phyloP scores from a whole-genome alignment of 768 basidiomycete genomes.

The Boletus edulis region DNA sequence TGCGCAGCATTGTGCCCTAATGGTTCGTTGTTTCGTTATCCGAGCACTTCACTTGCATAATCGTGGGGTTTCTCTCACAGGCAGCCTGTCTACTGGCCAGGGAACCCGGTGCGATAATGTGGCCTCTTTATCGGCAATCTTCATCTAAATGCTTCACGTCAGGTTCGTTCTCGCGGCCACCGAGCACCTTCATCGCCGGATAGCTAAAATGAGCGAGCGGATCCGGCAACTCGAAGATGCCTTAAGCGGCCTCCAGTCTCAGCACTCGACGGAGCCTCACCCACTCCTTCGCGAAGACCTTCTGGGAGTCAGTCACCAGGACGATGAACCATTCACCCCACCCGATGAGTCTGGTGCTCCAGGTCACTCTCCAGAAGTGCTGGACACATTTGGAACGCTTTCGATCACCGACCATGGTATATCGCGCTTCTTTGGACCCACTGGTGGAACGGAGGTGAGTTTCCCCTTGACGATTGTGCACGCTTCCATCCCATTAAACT shows the following conservation, averaged over 20 bases:
- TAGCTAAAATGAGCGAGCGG: slow-evolving; percentile 49
- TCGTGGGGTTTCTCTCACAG: slow-evolving; percentile 30
- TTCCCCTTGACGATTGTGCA: slow-evolving; percentile 1
- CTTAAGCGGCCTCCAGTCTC: slow-evolving; percentile 46
- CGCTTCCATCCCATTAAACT: slow-evolving; percentile 11
- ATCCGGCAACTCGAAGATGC: slow-evolving; percentile 64
- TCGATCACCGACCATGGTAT: slow-evolving; percentile 59
- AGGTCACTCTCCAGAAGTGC: slow-evolving; percentile 37
- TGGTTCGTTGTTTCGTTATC: slow-evolving; percentile 39
- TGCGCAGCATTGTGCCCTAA: slow-evolving; percentile 73
- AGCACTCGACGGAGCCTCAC: slow-evolving; percentile 52
- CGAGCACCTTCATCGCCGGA: slow-evolving; percentile 60
- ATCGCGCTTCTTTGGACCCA: slow-evolving; percentile 64
- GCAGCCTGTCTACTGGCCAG: slow-evolving; percentile 76
- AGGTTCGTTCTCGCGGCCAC: slow-evolving; percentile 64
- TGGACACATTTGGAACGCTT: slow-evolving; percentile 60
- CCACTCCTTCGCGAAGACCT: slow-evolving; percentile 59
- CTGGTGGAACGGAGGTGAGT: slow-evolving; percentile 66
- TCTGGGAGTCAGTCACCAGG: slow-evolving; percentile 32
- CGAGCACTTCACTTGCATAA: neutral
- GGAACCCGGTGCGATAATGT: slow-evolving; percentile 55
- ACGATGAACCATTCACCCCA: slow-evolving; percentile 21
- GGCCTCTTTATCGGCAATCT: neutral
- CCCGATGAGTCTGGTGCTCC: slow-evolving; percentile 24
- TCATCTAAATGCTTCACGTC: slow-evolving; percentile 6